phyloP scores from a whole-genome alignment of 805 yeast genomes.

The Yarrowia sp. region DNA sequence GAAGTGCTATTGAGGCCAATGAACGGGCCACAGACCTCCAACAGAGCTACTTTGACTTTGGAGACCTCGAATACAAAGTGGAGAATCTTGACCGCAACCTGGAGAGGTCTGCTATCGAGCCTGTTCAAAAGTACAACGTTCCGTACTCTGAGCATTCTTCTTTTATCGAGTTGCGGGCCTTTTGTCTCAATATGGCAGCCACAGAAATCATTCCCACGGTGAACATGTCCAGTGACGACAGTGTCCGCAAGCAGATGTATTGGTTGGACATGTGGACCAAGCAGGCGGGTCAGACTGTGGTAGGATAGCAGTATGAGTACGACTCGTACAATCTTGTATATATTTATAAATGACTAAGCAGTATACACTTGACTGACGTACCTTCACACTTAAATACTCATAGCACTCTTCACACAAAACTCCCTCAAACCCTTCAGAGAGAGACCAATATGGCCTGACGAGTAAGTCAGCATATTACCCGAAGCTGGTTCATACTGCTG shows the following conservation, averaged over 20 bases:
- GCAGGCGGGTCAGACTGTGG: too few relatives aligned
- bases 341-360: not conserved
- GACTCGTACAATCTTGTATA: not conserved
- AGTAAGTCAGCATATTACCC: too few relatives aligned
- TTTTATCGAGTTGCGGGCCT: constrained; percentile 69
- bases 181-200: constrained; percentile 53
- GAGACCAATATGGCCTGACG: too few relatives aligned
- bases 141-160: constrained; percentile 97
- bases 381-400: too few relatives aligned
- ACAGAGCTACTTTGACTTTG: constrained; percentile 20
- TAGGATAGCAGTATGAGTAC: too few relatives aligned
- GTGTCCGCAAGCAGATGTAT: not conserved
- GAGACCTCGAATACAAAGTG: constrained; percentile 30
- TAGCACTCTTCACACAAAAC: too few relatives aligned
- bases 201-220: constrained; percentile 76
- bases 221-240: constrained; percentile 26
- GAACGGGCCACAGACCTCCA: constrained; percentile 28
- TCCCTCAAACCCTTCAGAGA: too few relatives aligned
- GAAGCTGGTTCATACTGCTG: too few relatives aligned
- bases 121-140: constrained; percentile 52
- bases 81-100: constrained; percentile 33
- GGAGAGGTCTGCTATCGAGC: constrained; percentile 39
- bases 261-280: constrained; percentile 22
- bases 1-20: constrained; percentile 27
- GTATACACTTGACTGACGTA: too few relatives aligned